Conservation (phyloP, 176 grass and related monocot species). For the Phoenix dactylifera region DNA sequence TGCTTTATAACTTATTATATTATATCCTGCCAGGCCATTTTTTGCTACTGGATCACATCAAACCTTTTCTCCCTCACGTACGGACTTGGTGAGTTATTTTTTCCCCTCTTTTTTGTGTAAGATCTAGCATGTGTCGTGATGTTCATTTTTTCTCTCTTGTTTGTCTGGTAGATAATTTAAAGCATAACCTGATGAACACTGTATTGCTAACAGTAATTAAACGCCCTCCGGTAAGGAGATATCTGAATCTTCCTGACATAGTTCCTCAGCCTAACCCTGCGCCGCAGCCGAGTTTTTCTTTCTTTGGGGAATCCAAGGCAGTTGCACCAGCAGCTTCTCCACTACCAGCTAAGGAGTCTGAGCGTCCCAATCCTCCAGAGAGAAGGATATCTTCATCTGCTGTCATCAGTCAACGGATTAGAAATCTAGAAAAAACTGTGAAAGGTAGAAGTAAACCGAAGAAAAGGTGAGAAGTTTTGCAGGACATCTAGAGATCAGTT, state of each 20-base stretch:
- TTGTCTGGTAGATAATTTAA: too few species aligned
- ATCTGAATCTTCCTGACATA: constrained; percentile 49
- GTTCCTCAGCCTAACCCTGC: constrained; percentile 17
- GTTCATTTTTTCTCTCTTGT: too few species aligned
- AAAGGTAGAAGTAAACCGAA: constrained; percentile 65
- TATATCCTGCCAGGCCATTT: constrained; percentile 48
- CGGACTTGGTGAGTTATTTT: constrained; percentile 57
- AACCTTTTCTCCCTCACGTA: constrained; percentile 66
- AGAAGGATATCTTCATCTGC: constrained; percentile 40
- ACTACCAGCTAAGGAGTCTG: constrained; percentile 17
- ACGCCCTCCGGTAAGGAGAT: constrained; percentile 39
- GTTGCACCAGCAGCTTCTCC: constrained; percentile 26
- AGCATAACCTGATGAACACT: background rate
- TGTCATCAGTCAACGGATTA: constrained; percentile 63
- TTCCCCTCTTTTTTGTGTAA: background rate
- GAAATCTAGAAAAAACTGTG: constrained; percentile 66
- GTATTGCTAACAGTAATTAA: constrained; percentile 35
- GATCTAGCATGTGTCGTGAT: too few species aligned
- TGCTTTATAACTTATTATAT: constrained; percentile 13
- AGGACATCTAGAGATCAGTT: background rate
- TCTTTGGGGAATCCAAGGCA: constrained; percentile 51
- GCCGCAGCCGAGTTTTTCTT: constrained; percentile 30
- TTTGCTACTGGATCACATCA: constrained; percentile 92
- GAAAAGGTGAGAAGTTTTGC: constrained; percentile 33
- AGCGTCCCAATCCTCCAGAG: constrained; percentile 6